Evolutionary conservation across 2,329 filamentous ascomycete genomes (phyloP).

Genomic region (Sporothrix mexicana): DNA sequence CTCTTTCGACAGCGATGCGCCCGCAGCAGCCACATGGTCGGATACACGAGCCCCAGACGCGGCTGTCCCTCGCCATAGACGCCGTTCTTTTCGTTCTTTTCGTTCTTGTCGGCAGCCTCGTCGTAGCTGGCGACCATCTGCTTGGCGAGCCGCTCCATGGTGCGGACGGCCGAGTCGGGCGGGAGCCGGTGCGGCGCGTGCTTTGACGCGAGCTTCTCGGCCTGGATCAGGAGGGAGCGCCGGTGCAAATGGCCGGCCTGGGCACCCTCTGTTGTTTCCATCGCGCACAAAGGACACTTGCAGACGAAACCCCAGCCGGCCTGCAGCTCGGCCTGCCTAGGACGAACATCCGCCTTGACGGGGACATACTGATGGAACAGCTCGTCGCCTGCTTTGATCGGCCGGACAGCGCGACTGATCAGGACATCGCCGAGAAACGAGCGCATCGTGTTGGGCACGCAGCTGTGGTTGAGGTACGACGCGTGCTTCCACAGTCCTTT

Average conservation of each 20-base stretch:
- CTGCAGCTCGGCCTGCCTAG: conserved; percentile 42
- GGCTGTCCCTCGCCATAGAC: conserved; percentile 43
- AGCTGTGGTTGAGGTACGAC: conserved; percentile 43
- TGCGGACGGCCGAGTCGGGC: conserved; percentile 44
- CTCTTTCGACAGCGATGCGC: conserved; percentile 45
- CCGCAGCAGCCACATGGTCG: conserved; percentile 47
- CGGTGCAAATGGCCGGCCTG: conserved; percentile 37
- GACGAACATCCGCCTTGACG: conserved; percentile 42
- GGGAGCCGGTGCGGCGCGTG: conserved; percentile 39
- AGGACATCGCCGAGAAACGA: conserved; percentile 44
- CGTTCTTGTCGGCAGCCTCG: conserved; percentile 26
- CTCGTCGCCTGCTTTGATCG: conserved; percentile 48
- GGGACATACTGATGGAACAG: conserved; percentile 49
- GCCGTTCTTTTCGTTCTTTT: conserved; percentile 40
- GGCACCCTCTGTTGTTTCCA: conserved; percentile 18
- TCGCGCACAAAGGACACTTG: conserved; percentile 47
- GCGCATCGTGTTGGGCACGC: conserved; percentile 44
- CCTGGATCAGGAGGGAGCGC: conserved; percentile 27
- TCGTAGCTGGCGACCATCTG: conserved; percentile 47
- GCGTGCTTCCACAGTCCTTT: conserved; percentile 45
- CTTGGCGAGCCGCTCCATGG: conserved; percentile 43
- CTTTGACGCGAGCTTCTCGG: conserved; percentile 37
- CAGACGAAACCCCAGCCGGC: conserved; percentile 51
- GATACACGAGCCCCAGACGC: conserved; percentile 46
- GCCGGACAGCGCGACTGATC: conserved; percentile 46